These are phyloP conservation scores for Chamaecrista fasciculata DNA, from an alignment of 306 rosid species.

Conservation along the genomic window DNA sequence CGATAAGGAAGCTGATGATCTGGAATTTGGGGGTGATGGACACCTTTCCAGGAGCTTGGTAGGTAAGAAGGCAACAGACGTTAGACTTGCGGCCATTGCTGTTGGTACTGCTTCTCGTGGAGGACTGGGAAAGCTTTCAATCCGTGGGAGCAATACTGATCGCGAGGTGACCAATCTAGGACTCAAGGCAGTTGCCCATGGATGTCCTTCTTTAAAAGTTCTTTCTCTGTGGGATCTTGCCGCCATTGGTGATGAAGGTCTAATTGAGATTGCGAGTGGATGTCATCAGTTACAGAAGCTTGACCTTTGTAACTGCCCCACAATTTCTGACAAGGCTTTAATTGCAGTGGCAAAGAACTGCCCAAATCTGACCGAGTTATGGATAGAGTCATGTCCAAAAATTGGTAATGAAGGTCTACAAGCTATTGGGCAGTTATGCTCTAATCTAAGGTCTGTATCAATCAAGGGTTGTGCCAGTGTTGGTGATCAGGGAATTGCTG, in stretches of 20 bases:
- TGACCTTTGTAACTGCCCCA: constrained; percentile 74
- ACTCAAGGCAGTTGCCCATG: constrained; percentile 70
- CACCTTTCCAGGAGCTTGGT: constrained; percentile 89
- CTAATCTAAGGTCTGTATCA: constrained; percentile 60
- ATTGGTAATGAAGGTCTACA: constrained; percentile 75
- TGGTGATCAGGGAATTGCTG: constrained; percentile 78
- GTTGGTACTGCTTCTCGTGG: constrained; percentile 90
- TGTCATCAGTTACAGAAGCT: constrained; percentile 84
- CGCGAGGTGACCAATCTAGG: constrained; percentile 64
- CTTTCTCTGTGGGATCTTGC: constrained; percentile 76
- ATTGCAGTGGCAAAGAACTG: constrained; percentile 71
- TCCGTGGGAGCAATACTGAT: constrained; percentile 67
- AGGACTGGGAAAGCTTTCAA: constrained; percentile 85
- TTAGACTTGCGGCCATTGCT: constrained; percentile 92
- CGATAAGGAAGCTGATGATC: constrained; percentile 42
- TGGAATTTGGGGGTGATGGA: constrained; percentile 70
- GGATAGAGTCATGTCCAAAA: constrained; percentile 69
- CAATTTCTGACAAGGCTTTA: constrained; percentile 69
- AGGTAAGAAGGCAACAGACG: constrained; percentile 89
- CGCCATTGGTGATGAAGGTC: constrained; percentile 72
- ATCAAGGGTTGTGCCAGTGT: constrained; percentile 66
- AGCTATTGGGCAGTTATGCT: constrained; percentile 73
- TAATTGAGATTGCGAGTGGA: constrained; percentile 72
- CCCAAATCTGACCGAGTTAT: constrained; percentile 63
- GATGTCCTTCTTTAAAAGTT: constrained; percentile 79